Evolutionary conservation across 805 yeast species (phyloP), one percentile per base, ranked within the genome.

Genomic region (Yamadazyma insecticola): DNA sequence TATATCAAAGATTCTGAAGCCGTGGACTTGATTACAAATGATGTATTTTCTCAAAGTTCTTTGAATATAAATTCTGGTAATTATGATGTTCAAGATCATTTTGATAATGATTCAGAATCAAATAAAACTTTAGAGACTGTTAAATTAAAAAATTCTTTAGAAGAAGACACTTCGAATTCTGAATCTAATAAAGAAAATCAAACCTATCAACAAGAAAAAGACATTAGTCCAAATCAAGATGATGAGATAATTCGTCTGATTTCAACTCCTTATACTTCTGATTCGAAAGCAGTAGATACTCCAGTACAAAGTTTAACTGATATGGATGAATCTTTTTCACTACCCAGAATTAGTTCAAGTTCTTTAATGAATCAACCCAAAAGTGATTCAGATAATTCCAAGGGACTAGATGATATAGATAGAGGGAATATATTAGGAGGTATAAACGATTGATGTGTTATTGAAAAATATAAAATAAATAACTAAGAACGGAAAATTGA

Each of bases 291-390:
- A 6, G n/a, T n/a, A 8, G 24, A 22, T 22, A 22, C 24, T 8
- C 24, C 24, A 10, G 24, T 22, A n/a, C n/a, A 12, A 6, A 31
- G 34, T 19, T 16, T 32, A 12, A 26, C 31, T 13, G 32, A 33
- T 21, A 7, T 32, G n/a, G 76, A 73, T 37, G 74, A 71, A 41
- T 72, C 78, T 2, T 73, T 74, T 45, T 70, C 78, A 1, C 44
- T 74, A 30, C 78, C 78, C 5, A 24, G 50, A 44, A 41, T 70
- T 53, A 30, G 44, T 32, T 39, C 45, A 4, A 42, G 40, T 27
- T 36, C 51, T 4, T 28, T 49, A 19, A 26, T 28, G 8, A 18
- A 14, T 19, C n/a, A n/a, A n/a, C n/a, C 18, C 16, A 7, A 22
- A 22, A 17, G 46, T 16, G 37, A 33, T 6, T 31, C 13, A 15